These are phyloP conservation scores for Aureobasidium sp. DNA, from an alignment of 2,329 filamentous ascomycete genomes.

Conservation along the genomic window DNA sequence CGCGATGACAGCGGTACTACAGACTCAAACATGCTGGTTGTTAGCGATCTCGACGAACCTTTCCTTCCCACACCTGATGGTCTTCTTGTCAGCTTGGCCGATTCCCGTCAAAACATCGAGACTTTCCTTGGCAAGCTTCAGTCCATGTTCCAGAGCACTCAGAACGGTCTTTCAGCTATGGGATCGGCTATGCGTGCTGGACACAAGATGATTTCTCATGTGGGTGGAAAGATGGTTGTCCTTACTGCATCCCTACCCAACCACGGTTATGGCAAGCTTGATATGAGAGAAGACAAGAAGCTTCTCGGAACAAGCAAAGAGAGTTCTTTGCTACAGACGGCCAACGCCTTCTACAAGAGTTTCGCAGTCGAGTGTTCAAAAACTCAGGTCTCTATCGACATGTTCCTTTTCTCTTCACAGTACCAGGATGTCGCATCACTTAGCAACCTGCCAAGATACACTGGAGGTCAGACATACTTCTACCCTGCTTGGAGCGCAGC, in stretches of 20 bases:
- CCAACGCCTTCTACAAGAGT: slow-evolving; percentile 96
- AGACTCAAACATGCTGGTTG: slow-evolving; percentile 84
- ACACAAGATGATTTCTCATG: slow-evolving; percentile 88
- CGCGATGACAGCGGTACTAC: slow-evolving; percentile 77
- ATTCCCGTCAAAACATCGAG: slow-evolving; percentile 86
- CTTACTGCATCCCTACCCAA: slow-evolving; percentile 86
- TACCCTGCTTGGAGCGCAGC: slow-evolving; percentile 97
- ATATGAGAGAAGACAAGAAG: slow-evolving; percentile 95
- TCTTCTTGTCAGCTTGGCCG: slow-evolving; percentile 77
- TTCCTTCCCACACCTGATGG: slow-evolving; percentile 92
- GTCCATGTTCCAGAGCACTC: slow-evolving; percentile 93
- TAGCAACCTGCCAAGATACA: slow-evolving; percentile 91
- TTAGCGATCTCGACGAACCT: slow-evolving; percentile 91
- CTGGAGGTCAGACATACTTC: slow-evolving; percentile 95
- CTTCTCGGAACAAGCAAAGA: slow-evolving; percentile 90
- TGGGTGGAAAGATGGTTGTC: slow-evolving; percentile 92
- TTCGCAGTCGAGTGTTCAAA: slow-evolving; percentile 99
- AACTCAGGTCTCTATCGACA: slow-evolving; percentile 96
- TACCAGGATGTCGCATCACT: slow-evolving; percentile 97
- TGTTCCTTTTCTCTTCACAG: slow-evolving; percentile 93
- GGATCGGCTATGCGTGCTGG: slow-evolving; percentile 86
- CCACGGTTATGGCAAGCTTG: slow-evolving; percentile 78
- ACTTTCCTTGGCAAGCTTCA: slow-evolving; percentile 84
- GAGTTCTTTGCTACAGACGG: slow-evolving; percentile 76
- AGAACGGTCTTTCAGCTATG: slow-evolving; percentile 85